These are phyloP conservation scores for Massariosphaeria phaeospora DNA, from an alignment of 495 filamentous ascomycete species.

Conservation along the genomic window DNA sequence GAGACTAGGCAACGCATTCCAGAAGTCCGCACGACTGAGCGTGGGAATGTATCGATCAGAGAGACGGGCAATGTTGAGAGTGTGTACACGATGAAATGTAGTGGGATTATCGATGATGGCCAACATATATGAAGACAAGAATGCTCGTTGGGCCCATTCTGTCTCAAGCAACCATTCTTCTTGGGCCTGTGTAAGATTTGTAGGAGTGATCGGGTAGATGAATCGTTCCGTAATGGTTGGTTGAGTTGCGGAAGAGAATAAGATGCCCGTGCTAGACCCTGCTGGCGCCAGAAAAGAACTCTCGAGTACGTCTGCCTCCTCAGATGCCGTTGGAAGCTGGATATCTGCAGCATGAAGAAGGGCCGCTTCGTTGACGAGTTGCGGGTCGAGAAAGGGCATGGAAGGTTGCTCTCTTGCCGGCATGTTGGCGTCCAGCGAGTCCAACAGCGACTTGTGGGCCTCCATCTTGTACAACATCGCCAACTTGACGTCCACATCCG, in stretches of 20 bases:
- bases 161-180: conserved; percentile 55
- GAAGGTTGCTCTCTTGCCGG: neutral
- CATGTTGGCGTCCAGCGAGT: neutral
- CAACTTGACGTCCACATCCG: conserved; percentile 22
- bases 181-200: conserved; percentile 48
- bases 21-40: conserved; percentile 49
- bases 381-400: conserved; percentile 23
- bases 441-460: neutral
- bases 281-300: conserved; percentile 4
- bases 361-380: conserved; percentile 16
- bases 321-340: conserved; percentile 10
- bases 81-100: conserved; percentile 44
- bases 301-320: conserved; percentile 11
- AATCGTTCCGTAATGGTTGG: conserved; percentile 16
- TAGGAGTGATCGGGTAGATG: conserved; percentile 39
- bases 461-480: conserved; percentile 28
- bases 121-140: conserved; percentile 53
- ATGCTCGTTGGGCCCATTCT: conserved; percentile 54
- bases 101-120: conserved; percentile 48
- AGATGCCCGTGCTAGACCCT: conserved; percentile 6
- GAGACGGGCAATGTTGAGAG: conserved; percentile 50
- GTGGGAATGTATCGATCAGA: conserved; percentile 46
- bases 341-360: conserved; percentile 10
- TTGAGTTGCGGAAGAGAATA: conserved; percentile 7
- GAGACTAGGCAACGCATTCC: conserved; percentile 46